These are phyloP conservation scores for Trichothecium sympodiale DNA, from an alignment of 2,329 filamentous ascomycete species.

Conservation along the genomic window DNA sequence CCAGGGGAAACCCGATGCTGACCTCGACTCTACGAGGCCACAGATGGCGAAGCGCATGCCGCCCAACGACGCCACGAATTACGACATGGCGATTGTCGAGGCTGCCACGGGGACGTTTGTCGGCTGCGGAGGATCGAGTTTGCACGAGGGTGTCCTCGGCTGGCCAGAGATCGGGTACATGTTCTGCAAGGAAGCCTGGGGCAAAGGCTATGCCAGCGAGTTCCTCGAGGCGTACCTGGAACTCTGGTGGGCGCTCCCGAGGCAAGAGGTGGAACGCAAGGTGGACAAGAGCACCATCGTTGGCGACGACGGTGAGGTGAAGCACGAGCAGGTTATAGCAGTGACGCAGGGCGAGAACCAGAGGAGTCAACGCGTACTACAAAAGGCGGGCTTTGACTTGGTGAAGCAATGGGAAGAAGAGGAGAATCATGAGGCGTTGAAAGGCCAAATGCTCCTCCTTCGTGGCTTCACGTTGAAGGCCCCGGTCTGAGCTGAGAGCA, in stretches of 20 bases:
- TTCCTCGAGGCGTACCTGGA: constrained; percentile 35
- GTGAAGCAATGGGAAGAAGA: constrained; percentile 26
- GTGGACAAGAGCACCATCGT: constrained; percentile 27
- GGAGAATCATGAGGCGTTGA: constrained; percentile 10
- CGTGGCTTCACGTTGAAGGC: constrained; percentile 13
- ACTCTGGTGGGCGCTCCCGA: constrained; percentile 37
- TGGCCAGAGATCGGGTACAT: constrained; percentile 52
- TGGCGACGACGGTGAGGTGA: constrained; percentile 11
- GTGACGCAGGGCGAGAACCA: constrained; percentile 37
- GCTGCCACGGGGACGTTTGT: constrained; percentile 37
- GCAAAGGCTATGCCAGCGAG: constrained; percentile 45
- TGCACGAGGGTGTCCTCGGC: constrained; percentile 23
- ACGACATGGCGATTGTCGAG: constrained; percentile 44
- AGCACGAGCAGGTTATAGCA: constrained; percentile 31
- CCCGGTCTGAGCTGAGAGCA: background rate
- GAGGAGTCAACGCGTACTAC: constrained; percentile 43
- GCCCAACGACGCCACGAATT: constrained; percentile 37
- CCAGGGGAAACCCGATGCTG: constrained; percentile 27
- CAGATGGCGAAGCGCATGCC: constrained; percentile 31
- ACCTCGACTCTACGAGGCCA: constrained; percentile 29
- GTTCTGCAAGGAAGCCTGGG: constrained; percentile 41
- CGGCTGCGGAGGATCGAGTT: constrained; percentile 35
- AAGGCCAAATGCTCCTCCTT: constrained; percentile 9
- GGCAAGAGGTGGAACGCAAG: constrained; percentile 29
- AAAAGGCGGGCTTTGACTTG: constrained; percentile 42